phyloP scores from a whole-genome alignment of 2,329 filamentous ascomycete species.

The Cucurbitaria berberidis region DNA sequence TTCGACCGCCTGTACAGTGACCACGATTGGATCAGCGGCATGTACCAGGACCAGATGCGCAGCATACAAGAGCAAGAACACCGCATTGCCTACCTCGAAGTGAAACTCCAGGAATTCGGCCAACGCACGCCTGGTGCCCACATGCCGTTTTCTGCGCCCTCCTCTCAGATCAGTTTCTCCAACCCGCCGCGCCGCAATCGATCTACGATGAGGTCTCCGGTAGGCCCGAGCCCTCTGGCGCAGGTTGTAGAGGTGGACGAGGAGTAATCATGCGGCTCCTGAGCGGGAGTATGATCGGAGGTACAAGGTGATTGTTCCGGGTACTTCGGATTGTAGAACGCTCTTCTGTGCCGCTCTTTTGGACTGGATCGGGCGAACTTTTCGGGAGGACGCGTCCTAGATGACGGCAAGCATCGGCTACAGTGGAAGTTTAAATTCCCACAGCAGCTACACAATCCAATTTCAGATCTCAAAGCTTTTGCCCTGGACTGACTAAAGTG shows the following conservation, averaged over 20 bases:
- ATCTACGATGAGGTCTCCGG: not conserved
- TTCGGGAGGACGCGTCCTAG: not conserved
- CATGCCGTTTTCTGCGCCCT: slow-evolving; percentile 20
- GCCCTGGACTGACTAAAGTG: too few species aligned
- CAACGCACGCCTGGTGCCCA: not conserved
- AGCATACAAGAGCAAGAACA: slow-evolving; percentile 29
- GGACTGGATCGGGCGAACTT: not conserved
- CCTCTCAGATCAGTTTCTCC: slow-evolving; percentile 17
- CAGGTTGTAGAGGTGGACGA: slow-evolving; percentile 10
- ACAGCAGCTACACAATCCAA: too few species aligned
- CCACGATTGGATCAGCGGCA: slow-evolving; percentile 17
- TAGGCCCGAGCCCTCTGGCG: slow-evolving; percentile 1
- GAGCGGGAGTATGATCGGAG: not conserved
- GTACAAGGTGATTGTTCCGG: not conserved
- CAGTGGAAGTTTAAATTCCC: too few species aligned
- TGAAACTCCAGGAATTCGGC: slow-evolving; percentile 30
- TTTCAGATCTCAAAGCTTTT: too few species aligned
- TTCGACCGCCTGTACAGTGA: slow-evolving; percentile 18
- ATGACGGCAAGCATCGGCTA: too few species aligned
- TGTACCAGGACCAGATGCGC: slow-evolving; percentile 23
- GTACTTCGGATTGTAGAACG: not conserved
- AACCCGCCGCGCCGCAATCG: slow-evolving; percentile 13
- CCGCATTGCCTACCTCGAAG: slow-evolving; percentile 40
- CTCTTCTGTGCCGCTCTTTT: not conserved
- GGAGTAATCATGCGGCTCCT: slow-evolving; percentile 1